phyloP scores from a whole-genome alignment of 106 monocot genomes.

The Amphibolis antarctica region DNA sequence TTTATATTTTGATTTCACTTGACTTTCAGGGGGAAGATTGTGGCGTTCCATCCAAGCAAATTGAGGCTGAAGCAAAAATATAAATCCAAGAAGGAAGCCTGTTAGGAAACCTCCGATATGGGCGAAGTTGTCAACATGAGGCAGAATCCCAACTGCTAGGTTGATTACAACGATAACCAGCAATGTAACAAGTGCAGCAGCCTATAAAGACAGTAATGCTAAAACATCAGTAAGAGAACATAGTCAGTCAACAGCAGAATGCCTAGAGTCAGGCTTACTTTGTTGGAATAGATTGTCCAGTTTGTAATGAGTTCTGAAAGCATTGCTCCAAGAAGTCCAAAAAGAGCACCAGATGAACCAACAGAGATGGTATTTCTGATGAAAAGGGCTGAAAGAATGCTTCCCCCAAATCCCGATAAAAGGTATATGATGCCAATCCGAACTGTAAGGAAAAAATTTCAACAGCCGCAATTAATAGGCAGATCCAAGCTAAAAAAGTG shows the following conservation, averaged over 20 bases:
- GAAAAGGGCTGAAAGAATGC: conserved; percentile 12
- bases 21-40: background rate
- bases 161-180: conserved; percentile 8
- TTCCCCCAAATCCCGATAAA: conserved; percentile 16
- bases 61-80: conserved; percentile 11
- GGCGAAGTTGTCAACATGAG: conserved; percentile 15
- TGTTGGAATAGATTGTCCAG: conserved; percentile 14
- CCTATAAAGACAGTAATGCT: background rate
- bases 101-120: conserved; percentile 16
- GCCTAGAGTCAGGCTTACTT: background rate
- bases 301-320: conserved; percentile 15
- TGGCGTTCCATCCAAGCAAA: background rate
- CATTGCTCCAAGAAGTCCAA: conserved; percentile 14
- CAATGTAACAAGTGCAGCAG: background rate
- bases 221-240: background rate
- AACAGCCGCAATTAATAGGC: no score
- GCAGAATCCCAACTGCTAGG: conserved; percentile 7
- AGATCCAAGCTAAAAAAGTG: no score
- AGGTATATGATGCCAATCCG: conserved; percentile 8
- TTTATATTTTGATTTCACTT: conserved; percentile 2
- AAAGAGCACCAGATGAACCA: conserved; percentile 17
- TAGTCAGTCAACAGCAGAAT: background rate
- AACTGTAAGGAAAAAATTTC: background rate
- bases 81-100: conserved; percentile 13
- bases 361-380: conserved; percentile 2